Conservation (phyloP, 805 yeast genomes). For the Yarrowia yakushimensis region DNA sequence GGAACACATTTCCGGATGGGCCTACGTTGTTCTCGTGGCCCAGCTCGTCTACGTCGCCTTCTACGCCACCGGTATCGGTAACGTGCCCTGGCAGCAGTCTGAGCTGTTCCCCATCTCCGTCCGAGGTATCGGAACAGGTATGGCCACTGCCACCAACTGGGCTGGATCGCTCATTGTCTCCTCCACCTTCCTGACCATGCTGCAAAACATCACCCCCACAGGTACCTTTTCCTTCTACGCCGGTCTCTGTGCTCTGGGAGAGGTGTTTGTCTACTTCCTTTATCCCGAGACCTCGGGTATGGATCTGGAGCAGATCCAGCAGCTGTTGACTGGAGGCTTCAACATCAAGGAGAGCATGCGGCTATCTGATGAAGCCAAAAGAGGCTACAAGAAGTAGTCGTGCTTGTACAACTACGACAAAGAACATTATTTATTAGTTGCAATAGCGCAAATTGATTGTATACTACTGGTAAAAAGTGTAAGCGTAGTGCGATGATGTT, state of each 20-base stretch:
- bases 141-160: constrained; percentile 93
- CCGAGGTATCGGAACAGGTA: constrained; percentile 87
- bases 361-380: constrained; percentile 48
- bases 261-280: constrained; percentile 72
- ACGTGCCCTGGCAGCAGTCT: constrained; percentile 97
- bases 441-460: constrained; percentile 7
- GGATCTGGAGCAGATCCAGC: constrained; percentile 87
- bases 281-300: constrained; percentile 91
- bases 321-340: constrained; percentile 77
- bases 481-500: too few species aligned
- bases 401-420: not conserved
- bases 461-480: not conserved
- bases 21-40: constrained; percentile 75
- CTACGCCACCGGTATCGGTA: constrained; percentile 93
- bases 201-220: constrained; percentile 86
- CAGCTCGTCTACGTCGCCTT: constrained; percentile 86
- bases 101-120: constrained; percentile 93
- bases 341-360: constrained; percentile 64
- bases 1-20: constrained; percentile 67
- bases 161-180: constrained; percentile 89
- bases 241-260: constrained; percentile 67
- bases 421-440: not conserved
- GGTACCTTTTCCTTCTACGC: constrained; percentile 94
- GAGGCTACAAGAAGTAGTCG: constrained; percentile 9
- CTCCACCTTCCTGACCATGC: constrained; percentile 89